These are phyloP conservation scores for Waltiozyma sp. DNA, from an alignment of 1,139 yeast genomes.

Conservation along the genomic window DNA sequence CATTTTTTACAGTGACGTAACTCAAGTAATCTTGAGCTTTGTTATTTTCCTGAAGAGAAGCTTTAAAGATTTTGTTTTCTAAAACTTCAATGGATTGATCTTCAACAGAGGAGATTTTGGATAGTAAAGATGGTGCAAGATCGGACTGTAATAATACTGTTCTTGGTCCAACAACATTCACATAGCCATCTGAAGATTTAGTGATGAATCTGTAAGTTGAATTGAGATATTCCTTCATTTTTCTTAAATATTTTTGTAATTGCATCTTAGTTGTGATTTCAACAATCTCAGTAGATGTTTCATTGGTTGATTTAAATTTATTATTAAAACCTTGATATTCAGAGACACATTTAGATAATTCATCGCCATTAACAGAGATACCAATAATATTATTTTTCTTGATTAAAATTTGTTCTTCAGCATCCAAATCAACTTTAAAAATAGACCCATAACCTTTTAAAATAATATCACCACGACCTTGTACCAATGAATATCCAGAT, in stretches of 20 bases:
- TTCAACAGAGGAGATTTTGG: not conserved
- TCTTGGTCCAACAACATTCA: conserved; percentile 46
- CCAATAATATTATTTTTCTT: conserved; percentile 39
- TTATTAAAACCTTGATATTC: conserved; percentile 3
- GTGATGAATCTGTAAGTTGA: not conserved
- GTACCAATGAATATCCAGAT: conserved; percentile 34
- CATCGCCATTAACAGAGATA: conserved; percentile 38
- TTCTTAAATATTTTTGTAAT: not conserved
- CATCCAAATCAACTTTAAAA: conserved; percentile 34
- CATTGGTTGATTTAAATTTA: not conserved
- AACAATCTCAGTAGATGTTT: not conserved
- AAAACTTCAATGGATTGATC: conserved; percentile 5
- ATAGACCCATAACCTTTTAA: conserved; percentile 49
- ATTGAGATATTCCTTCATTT: not conserved
- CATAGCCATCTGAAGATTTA: conserved; percentile 24
- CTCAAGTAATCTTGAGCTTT: conserved; percentile 33
- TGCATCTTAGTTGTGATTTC: conserved; percentile 1
- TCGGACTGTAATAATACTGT: conserved; percentile 35
- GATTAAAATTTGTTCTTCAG: conserved; percentile 38
- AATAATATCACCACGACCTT: conserved; percentile 51
- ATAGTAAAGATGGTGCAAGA: conserved; percentile 1
- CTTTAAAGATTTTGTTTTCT: conserved; percentile 4
- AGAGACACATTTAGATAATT: conserved; percentile 4
- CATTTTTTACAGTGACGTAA: conserved; percentile 32
- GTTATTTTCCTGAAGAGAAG: conserved; percentile 2